Evolutionary conservation across 805 yeast species (phyloP), one percentile per base, ranked within the genome.

Genomic region (Pichia ethanolica): DNA sequence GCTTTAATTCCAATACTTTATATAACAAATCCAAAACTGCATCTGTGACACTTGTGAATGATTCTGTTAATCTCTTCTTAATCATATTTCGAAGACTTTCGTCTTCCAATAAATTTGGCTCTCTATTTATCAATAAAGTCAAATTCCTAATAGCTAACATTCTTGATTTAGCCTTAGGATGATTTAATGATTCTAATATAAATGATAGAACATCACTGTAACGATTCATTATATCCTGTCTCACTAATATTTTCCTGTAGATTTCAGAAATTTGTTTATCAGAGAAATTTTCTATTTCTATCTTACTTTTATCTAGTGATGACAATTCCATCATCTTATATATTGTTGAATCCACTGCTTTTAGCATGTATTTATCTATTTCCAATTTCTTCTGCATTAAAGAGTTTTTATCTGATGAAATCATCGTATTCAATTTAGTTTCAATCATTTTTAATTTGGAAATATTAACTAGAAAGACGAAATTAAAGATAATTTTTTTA

Each of bases 11-110:
- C 38, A 82, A 59, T 48, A 74, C 78, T 46, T 70, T 72, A 10
- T 74, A 73, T 28, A 89, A 64, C 38, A 89, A 70, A 40, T 86
- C 93, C 32, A 89, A 67, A 3, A 83, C 83, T 0, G 95, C 87
- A 57, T 84, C 89, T 50, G 89, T 73, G 0, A 88, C 91, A 38
- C 82, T 74, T 0, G 95, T 80, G 3, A 89, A 85, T 0, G 74
- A 59, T 53, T 85, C 91, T 5, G 60, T 64, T 37, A 89, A 65
- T 42, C 80, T 67, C 9, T 63, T 68, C 1, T 78, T 67, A 3
- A 89, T 69, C 0, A 85, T 71, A 2, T 65, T 65, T 54, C 74
- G 81, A 7, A 88, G 74, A 9, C 67, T 66, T 1, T 80, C 73
- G 3, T 75, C 66, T 1, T 71, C 60, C 41, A 86, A 62, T 26